These are phyloP conservation scores for Claviceps cyperi DNA, from an alignment of 2,329 filamentous ascomycete species.

Conservation along the genomic window DNA sequence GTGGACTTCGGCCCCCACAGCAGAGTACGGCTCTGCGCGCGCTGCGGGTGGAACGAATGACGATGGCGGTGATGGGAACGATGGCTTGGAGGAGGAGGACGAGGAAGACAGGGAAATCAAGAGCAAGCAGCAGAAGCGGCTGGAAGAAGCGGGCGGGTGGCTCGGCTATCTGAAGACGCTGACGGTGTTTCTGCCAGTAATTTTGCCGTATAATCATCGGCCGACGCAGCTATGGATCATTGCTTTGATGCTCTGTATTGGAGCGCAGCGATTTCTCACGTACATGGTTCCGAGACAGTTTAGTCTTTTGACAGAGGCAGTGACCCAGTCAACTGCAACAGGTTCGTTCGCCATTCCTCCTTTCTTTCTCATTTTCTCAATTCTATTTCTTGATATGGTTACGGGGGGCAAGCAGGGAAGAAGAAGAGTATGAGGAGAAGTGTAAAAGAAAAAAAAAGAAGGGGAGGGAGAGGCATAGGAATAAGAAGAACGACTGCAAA, in stretches of 20 bases:
- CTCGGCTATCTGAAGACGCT: conserved; percentile 13
- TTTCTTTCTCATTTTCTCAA: no score
- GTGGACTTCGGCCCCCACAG: not conserved
- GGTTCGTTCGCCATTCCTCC: conserved; percentile 8
- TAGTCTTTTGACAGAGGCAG: conserved; percentile 11
- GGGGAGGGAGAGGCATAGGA: no score
- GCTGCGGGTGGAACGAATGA: conserved; percentile 9
- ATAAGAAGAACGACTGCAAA: no score
- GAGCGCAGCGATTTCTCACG: conserved; percentile 10
- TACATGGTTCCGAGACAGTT: conserved; percentile 14
- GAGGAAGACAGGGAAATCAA: conserved; percentile 12
- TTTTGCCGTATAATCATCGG: conserved; percentile 13
- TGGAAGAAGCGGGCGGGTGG: conserved; percentile 13
- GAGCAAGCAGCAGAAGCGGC: conserved; percentile 10
- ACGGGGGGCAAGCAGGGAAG: no score
- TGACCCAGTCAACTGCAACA: conserved; percentile 6
- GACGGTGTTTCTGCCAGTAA: conserved; percentile 12
- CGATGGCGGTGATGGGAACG: conserved; percentile 8
- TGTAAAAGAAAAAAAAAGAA: no score
- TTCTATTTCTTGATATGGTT: no score
- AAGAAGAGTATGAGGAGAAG: no score
- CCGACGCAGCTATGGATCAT: conserved; percentile 13
- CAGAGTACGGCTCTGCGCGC: conserved; percentile 7
- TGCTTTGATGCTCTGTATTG: conserved; percentile 9
- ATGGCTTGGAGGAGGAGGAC: conserved; percentile 5